These are phyloP conservation scores for Colletotrichum sp. DNA, from an alignment of 2,329 filamentous ascomycete species.

Conservation along the genomic window DNA sequence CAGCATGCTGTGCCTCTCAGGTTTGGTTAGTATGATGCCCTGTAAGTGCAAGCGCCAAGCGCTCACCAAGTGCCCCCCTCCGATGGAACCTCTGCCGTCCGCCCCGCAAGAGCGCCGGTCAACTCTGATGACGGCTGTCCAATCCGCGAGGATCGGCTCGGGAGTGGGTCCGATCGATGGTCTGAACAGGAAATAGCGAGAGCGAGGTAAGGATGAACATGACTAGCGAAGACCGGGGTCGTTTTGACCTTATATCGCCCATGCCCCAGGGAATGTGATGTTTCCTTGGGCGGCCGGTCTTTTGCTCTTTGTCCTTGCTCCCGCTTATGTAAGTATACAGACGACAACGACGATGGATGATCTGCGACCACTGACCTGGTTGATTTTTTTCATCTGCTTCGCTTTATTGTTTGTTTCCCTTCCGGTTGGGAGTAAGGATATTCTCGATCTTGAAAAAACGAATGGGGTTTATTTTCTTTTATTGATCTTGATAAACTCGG, in stretches of 20 bases:
- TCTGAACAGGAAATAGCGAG: neutral
- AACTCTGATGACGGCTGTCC: neutral
- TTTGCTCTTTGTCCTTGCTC: neutral
- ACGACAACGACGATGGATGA: neutral
- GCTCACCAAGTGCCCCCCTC: neutral
- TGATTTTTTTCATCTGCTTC: neutral
- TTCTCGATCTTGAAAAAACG: neutral
- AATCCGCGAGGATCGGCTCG: neutral
- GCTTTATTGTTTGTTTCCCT: neutral
- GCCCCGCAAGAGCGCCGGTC: neutral
- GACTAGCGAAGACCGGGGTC: neutral
- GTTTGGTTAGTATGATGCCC: neutral
- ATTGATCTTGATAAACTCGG: neutral
- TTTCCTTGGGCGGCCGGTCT: neutral
- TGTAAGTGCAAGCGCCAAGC: neutral
- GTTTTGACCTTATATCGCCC: conserved; percentile 2
- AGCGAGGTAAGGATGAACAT: neutral
- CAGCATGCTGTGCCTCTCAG: neutral
- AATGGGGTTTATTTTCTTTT: neutral
- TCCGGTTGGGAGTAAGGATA: neutral
- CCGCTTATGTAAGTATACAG: conserved; percentile 2
- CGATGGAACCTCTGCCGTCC: neutral
- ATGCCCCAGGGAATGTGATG: neutral
- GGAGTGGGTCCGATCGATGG: neutral
- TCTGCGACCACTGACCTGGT: neutral